Evolutionary conservation across 2,329 filamentous ascomycete genomes (phyloP).

Genomic region (Clonostachys rosea): DNA sequence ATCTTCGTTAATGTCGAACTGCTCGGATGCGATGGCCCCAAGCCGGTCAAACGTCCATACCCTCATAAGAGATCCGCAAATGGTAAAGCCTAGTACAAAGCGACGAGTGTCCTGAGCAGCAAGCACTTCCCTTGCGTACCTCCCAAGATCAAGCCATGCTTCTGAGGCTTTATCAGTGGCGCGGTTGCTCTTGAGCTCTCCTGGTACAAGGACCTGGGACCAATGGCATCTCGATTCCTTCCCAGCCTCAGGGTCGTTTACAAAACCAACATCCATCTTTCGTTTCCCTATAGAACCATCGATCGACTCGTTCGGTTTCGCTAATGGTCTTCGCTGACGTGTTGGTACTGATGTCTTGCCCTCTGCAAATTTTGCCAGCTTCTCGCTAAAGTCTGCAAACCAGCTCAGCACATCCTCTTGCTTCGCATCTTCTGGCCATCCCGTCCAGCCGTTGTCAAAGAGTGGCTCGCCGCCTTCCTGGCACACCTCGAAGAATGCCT

Average conservation of each 20-base stretch:
- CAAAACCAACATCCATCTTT: too few species aligned
- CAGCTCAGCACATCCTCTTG: conserved; percentile 25
- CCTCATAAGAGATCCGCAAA: conserved; percentile 37
- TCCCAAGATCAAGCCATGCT: conserved; percentile 32
- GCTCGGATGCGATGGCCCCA: conserved; percentile 34
- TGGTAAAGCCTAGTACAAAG: conserved; percentile 42
- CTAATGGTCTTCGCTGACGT: conserved; percentile 13
- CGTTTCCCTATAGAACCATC: too few species aligned
- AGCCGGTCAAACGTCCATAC: conserved; percentile 40
- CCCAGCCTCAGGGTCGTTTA: too few species aligned
- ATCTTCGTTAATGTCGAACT: conserved; percentile 35
- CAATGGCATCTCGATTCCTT: too few species aligned
- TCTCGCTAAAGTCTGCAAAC: conserved; percentile 19
- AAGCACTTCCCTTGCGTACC: conserved; percentile 37
- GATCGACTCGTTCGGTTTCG: conserved; percentile 17
- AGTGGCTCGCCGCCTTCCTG: conserved; percentile 18
- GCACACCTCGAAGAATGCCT: conserved; percentile 26
- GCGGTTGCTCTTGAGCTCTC: conserved; percentile 41
- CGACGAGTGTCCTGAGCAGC: conserved; percentile 29
- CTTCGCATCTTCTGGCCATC: conserved; percentile 26
- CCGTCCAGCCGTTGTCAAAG: conserved; percentile 21
- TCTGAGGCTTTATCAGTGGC: conserved; percentile 25
- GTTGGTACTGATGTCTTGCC: conserved; percentile 8
- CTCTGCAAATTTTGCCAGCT: conserved; percentile 16
- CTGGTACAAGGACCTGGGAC: conserved; percentile 35